These are phyloP conservation scores for Gymnopus androsaceus DNA, from an alignment of 1,284 basidiomycete species.

Conservation along the genomic window DNA sequence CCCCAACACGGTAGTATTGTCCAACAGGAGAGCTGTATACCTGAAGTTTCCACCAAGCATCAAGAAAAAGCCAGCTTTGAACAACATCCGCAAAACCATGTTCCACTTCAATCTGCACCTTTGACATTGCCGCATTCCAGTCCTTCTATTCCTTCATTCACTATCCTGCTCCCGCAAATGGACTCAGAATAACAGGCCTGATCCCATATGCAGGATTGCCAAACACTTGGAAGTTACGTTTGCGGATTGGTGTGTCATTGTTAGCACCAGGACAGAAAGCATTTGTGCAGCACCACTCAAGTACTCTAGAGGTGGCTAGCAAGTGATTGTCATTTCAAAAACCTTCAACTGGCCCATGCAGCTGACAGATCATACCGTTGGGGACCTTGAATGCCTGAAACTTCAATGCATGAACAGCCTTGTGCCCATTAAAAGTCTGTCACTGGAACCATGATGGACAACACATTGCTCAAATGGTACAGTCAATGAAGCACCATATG, in stretches of 20 bases:
- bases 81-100: slow-evolving; percentile 27
- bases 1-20: slow-evolving; percentile 26
- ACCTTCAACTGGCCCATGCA: slow-evolving; percentile 21
- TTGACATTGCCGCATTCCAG: slow-evolving; percentile 26
- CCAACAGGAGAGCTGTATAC: slow-evolving; percentile 25
- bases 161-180: slow-evolving; percentile 21
- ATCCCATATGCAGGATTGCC: slow-evolving; percentile 32
- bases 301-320: slow-evolving; percentile 11
- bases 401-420: slow-evolving; percentile 23
- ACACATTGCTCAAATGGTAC: slow-evolving; percentile 20
- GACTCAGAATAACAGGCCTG: slow-evolving; percentile 22
- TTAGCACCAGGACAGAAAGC: background rate
- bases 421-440: slow-evolving; percentile 23
- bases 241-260: slow-evolving; percentile 1
- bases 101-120: slow-evolving; percentile 28
- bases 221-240: slow-evolving; percentile 25
- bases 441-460: slow-evolving; percentile 17
- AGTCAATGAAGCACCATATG: slow-evolving; percentile 24
- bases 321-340: slow-evolving; percentile 19
- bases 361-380: slow-evolving; percentile 23
- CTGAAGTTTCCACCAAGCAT: slow-evolving; percentile 27
- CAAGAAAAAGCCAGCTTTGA: slow-evolving; percentile 26
- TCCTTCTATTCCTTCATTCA: slow-evolving; percentile 20
- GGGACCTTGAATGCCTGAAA: slow-evolving; percentile 22
- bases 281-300: slow-evolving; percentile 6